These are phyloP conservation scores for Aspergillus conjunctus DNA, from an alignment of 495 filamentous ascomycete genomes.

Conservation along the genomic window DNA sequence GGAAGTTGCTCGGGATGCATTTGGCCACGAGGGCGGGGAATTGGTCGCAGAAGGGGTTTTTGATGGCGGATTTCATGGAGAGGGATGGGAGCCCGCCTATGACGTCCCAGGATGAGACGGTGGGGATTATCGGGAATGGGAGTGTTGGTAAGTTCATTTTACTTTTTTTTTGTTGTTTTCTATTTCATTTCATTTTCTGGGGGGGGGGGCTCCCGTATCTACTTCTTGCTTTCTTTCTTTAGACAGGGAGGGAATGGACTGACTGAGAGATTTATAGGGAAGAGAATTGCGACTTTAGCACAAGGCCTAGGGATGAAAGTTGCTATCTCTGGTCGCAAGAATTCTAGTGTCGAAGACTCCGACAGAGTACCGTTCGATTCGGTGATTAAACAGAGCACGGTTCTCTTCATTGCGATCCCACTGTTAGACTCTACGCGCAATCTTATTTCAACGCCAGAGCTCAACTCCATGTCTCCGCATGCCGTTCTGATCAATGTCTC, in stretches of 20 bases:
- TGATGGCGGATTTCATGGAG: conserved; percentile 28
- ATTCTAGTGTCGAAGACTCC: conserved; percentile 9
- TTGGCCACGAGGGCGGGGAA: conserved; percentile 34
- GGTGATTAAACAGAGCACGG: conserved; percentile 47
- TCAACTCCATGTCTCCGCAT: conserved; percentile 50
- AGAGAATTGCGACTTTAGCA: conserved; percentile 33
- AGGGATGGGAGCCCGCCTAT: conserved; percentile 26
- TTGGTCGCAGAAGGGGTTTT: conserved; percentile 24
- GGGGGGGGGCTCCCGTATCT: not conserved
- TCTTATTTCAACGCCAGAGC: conserved; percentile 52
- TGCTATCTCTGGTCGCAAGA: conserved; percentile 45
- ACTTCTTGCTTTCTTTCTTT: not conserved
- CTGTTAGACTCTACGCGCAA: conserved; percentile 46
- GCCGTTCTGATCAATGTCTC: conserved; percentile 60
- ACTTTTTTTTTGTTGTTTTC: too few species aligned
- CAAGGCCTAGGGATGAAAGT: conserved; percentile 38
- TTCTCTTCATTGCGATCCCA: conserved; percentile 53
- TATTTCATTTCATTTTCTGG: too few species aligned
- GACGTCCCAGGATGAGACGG: conserved; percentile 36
- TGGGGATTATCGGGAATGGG: conserved; percentile 38
- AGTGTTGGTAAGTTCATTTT: conserved; percentile 35
- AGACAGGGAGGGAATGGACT: not conserved
- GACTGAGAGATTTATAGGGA: conserved; percentile 18
- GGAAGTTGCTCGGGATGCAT: conserved; percentile 49
- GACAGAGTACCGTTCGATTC: conserved; percentile 50